phyloP scores from a whole-genome alignment of 306 rosid genomes.

The Albizia julibrissin region DNA sequence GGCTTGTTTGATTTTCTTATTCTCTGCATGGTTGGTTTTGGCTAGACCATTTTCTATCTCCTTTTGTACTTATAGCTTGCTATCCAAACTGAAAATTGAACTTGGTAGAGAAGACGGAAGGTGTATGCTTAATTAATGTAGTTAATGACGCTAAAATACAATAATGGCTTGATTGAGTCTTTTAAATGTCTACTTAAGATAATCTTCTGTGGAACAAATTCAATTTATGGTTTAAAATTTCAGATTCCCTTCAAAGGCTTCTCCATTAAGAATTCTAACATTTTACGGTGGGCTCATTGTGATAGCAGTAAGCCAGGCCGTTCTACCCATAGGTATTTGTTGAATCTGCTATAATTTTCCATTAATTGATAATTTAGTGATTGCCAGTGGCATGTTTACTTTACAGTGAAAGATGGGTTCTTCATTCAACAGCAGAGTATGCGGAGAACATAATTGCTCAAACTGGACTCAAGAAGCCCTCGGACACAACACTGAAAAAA shows the following conservation, averaged over 20 bases:
- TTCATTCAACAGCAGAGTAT: slow-evolving; percentile 83
- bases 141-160: not conserved
- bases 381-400: slow-evolving; percentile 22
- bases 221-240: slow-evolving; percentile 28
- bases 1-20: slow-evolving; percentile 23
- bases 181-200: not conserved
- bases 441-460: slow-evolving; percentile 74
- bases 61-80: not conserved
- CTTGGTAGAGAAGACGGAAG: not conserved
- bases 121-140: not conserved
- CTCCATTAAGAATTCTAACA: slow-evolving; percentile 59
- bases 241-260: slow-evolving; percentile 81
- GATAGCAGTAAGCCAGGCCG: slow-evolving; percentile 93
- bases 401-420: slow-evolving; percentile 82
- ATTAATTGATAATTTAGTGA: slow-evolving; percentile 18
- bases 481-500: slow-evolving; percentile 55
- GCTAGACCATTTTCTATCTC: slow-evolving; percentile 9
- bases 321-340: slow-evolving; percentile 56
- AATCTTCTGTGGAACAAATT: slow-evolving; percentile 24
- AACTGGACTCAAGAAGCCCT: slow-evolving; percentile 78
- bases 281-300: slow-evolving; percentile 76
- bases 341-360: slow-evolving; percentile 29
- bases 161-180: slow-evolving; percentile 8
- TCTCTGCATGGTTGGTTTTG: slow-evolving; percentile 29
- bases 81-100: slow-evolving; percentile 25